Base-by-base conservation (phyloP, 2,329 filamentous ascomycete genomes). In the Parasarocladium wereldwijsianum region DNA sequence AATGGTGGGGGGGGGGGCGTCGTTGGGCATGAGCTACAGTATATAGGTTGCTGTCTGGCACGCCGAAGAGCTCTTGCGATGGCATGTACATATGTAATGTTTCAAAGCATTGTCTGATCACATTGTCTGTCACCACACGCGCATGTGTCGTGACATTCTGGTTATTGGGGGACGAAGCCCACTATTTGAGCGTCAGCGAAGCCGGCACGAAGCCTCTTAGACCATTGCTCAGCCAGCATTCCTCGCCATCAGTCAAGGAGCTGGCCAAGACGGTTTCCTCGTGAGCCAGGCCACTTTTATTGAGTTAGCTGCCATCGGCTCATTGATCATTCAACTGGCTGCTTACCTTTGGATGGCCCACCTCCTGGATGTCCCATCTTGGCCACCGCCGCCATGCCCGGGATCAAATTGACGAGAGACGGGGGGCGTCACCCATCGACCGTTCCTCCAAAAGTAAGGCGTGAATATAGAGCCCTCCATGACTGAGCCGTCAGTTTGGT, bases 381-480 rank as follows among this genome's bases (percentile, higher is more conserved):
- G 83, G 0, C 86, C 86, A 24, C 87, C 87, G 34, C 71, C 76
- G 2, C 64, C 67, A 22, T 47, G 38, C 6, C n/a, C 24, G 6
- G 10, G 10, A 15, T 10, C 47, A 32, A 55, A 64, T 10, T 45
- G 31, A 6, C 36, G 26, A 9, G 64, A 47, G n/a, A 82, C 60
- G 0, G 71, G 66, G 2, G 87, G 87, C 21, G 86, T 93, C 6
- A 85, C 66, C 87, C 87, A 96, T 29, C 58, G 55, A 1, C 69
- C 73, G 4, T 62, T 50, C 25, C 81, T 71, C 61, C 69, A 82
- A 40, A 94, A 80, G 50, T 87, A 94, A 0, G 81, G 72, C 0
- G 78, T 92, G 1, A 80, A 86, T 11, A 80, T 66, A 36, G 78
- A 86, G 7, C 83, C 84, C 51, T 96, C 87, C 68, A 92, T 93